Base-by-base conservation (phyloP, 2,329 filamentous ascomycete genomes). In the Talaromyces sp. region DNA sequence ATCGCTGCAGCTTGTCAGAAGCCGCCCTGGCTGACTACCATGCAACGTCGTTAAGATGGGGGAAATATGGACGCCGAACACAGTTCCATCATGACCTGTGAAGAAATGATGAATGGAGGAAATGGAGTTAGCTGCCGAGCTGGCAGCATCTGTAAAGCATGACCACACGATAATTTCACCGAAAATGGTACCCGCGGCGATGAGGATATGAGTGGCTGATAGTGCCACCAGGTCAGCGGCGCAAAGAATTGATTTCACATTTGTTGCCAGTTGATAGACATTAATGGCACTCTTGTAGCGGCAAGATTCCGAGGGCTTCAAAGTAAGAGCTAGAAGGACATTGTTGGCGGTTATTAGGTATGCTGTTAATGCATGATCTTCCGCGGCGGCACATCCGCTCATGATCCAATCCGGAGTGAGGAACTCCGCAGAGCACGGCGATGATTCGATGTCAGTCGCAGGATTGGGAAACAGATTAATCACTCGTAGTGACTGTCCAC, bases 1-100 rank as follows among this genome's bases (percentile, higher is more conserved):
- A 67, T 99, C 94, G 66, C 93, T 97, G 69, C 94, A 99, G 64
- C 90, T 97, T 13, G 88, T 89, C 30, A 99, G 78, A n/a, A 96
- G 71, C 47, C 89, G 80, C 22, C 77, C 75, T 17, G 68, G 68
- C 6, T 65, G 67, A 0, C 75, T 76, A 14, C 56, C 62, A 13
- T 74, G 69, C 1, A 69, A 56, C 19, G 73, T 60, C 6, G 57
- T 55, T 17, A 87, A 70, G 60, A 75, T 67, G 1, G 81, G 75
- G 0, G 91, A 96, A 32, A 97, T 88, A 29, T 86, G 81, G 2
- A 99, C 89, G 1, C 91, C 92, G 61, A 97, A 99, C 24, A 99
- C 88, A 1, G 93, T 97, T 0, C 94, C 94, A 65, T 97, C 91
- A 65, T 99, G 94, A 0, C 84, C 85, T 8, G 79, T 78, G 63